Conservation (phyloP, 225 moss, liverwort and hornwort genomes). For the Sphagnum tenellum region DNA sequence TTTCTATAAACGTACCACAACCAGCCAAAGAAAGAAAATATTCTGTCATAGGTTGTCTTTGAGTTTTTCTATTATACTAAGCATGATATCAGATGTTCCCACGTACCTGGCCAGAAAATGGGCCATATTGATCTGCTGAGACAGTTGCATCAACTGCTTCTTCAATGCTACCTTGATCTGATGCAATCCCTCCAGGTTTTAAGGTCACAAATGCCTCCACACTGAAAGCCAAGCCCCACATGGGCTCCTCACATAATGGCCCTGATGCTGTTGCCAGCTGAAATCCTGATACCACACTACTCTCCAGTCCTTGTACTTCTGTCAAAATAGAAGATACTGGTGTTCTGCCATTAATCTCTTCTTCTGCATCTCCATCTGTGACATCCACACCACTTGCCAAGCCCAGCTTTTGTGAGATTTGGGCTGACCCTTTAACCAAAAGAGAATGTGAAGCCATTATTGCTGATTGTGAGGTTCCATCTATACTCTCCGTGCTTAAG, state of each 20-base stretch:
- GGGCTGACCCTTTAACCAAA: slow-evolving; percentile 51
- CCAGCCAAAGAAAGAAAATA: background rate
- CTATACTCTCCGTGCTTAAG: slow-evolving; percentile 5
- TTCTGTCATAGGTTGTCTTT: background rate
- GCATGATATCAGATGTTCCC: background rate
- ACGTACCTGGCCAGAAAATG: slow-evolving; percentile 72
- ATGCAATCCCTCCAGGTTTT: slow-evolving; percentile 19
- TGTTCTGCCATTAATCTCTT: slow-evolving; percentile 9
- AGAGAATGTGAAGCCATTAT: slow-evolving; percentile 21
- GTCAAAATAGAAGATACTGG: slow-evolving; percentile 16
- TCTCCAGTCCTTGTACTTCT: slow-evolving; percentile 74
- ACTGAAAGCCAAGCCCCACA: slow-evolving; percentile 94
- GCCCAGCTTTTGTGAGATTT: slow-evolving; percentile 66
- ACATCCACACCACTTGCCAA: slow-evolving; percentile 18
- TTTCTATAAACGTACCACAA: background rate
- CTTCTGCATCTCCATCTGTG: slow-evolving; percentile 9
- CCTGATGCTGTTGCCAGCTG: slow-evolving; percentile 90
- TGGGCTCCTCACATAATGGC: slow-evolving; percentile 93
- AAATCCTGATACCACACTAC: slow-evolving; percentile 85
- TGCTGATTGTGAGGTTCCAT: slow-evolving; percentile 15
- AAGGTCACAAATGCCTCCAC: slow-evolving; percentile 52
- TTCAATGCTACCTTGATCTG: slow-evolving; percentile 4
- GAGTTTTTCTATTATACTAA: too few species aligned
- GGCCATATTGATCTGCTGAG: slow-evolving; percentile 53
- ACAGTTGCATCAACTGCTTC: slow-evolving; percentile 19